Evolutionary conservation across 2,329 filamentous ascomycete genomes (phyloP).

Genomic region (Verruconis gallopava): DNA sequence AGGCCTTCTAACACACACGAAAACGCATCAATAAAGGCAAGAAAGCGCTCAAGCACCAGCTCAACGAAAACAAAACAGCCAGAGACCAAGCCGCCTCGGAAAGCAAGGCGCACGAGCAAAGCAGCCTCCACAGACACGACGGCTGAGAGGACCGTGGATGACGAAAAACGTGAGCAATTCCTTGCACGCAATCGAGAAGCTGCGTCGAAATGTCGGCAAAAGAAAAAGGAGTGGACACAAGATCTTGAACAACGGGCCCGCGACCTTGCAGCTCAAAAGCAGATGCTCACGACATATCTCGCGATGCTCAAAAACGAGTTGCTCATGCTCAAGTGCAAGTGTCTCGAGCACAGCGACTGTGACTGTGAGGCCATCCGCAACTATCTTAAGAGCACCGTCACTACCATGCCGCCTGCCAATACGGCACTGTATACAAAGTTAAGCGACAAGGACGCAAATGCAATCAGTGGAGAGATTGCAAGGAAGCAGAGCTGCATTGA

Average conservation of each 20-base stretch:
- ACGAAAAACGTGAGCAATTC: conserved; percentile 40
- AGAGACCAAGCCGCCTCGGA: not conserved
- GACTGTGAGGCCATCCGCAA: conserved; percentile 25
- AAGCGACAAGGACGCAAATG: not conserved
- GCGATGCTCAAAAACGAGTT: conserved; percentile 23
- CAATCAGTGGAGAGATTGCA: not conserved
- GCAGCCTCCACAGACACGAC: not conserved
- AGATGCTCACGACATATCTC: conserved; percentile 22
- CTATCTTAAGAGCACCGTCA: conserved; percentile 16
- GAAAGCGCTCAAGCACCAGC: conserved; percentile 4
- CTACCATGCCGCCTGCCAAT: conserved; percentile 2
- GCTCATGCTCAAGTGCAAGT: conserved; percentile 24
- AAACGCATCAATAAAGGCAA: not conserved
- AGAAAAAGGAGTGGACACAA: conserved; percentile 47
- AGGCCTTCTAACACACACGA: not conserved
- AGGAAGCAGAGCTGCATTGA: not conserved
- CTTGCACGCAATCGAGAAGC: conserved; percentile 60
- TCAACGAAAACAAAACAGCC: not conserved
- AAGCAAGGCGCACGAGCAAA: not conserved
- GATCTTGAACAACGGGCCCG: conserved; percentile 35
- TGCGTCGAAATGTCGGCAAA: conserved; percentile 61
- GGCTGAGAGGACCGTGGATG: conserved; percentile 1
- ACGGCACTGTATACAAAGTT: conserved; percentile 1
- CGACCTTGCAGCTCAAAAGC: conserved; percentile 24
- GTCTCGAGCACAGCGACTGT: conserved; percentile 24